Evolutionary conservation across 805 yeast genomes (phyloP).

Genomic region (Teunomyces aglyptinius): DNA sequence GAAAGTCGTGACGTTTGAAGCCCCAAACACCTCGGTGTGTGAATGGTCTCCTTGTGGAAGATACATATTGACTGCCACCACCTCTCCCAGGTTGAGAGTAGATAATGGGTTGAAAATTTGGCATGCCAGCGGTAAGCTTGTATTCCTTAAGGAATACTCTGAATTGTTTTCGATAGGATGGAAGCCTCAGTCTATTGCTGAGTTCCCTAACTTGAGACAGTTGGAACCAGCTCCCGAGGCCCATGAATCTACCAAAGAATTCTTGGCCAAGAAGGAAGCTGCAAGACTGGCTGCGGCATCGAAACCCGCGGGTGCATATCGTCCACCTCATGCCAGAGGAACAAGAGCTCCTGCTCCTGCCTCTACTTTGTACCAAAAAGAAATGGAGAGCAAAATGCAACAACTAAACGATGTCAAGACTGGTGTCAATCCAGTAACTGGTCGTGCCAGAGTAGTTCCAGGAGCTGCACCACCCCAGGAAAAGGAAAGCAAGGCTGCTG

Average conservation of each 20-base stretch:
- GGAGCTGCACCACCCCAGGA: constrained; percentile 51
- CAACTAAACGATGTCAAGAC: constrained; percentile 9
- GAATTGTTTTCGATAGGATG: constrained; percentile 83
- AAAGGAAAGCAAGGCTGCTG: constrained; percentile 60
- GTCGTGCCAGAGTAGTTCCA: constrained; percentile 47
- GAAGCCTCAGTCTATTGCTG: constrained; percentile 63
- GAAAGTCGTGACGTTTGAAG: constrained; percentile 79
- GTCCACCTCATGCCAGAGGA: constrained; percentile 93
- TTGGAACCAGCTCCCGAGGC: constrained; percentile 61
- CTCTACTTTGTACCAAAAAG: constrained; percentile 59
- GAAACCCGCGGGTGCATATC: constrained; percentile 84
- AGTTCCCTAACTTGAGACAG: constrained; percentile 54
- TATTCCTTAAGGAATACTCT: constrained; percentile 72
- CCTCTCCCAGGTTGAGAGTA: constrained; percentile 93
- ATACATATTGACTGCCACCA: constrained; percentile 90
- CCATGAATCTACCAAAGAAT: constrained; percentile 68
- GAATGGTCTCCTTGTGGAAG: constrained; percentile 98
- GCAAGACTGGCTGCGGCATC: constrained; percentile 33
- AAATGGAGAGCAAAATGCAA: constrained; percentile 29
- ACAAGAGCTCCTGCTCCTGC: constrained; percentile 27
- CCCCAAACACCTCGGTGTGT: constrained; percentile 93
- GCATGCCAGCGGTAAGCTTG: constrained; percentile 84
- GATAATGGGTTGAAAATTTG: constrained; percentile 93
- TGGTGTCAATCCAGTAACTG: constrained; percentile 22
- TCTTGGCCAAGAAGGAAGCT: constrained; percentile 41